Evolutionary conservation across 805 yeast genomes (phyloP), one percentile per base, ranked within the genome.

Genomic region (Priceomyces medius): DNA sequence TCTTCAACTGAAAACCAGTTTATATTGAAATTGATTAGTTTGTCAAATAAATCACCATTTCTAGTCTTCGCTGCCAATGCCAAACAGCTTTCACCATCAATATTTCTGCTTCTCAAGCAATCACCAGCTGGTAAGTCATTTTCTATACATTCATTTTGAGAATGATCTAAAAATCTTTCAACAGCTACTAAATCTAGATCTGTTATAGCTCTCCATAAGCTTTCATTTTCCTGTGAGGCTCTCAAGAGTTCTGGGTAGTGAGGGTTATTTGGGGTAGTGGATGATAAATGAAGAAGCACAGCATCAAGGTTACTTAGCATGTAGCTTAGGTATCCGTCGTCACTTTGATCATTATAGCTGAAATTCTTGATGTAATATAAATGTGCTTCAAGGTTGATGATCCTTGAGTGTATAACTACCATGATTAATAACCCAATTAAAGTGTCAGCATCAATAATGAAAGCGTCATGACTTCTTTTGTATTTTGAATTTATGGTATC

Each of bases 301-400:
- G 89, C 96, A 51, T 89, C 96, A 33, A 89, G 68, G 4, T 96
- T 88, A 34, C 96, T 83, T 10, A 88, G 49, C 1, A 89, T 82
- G 57, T 91, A 91, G 8, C 87, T 95, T 21, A 77, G 59, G 18
- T 77, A 68, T 0, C 96, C 96, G 29, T 70, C 71, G n/a, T 54
- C 50, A 2, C 55, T 28, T 35, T 35, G 36, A 29, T 59, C 60
- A 0, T 54, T 48, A 2, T 64, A 65, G 17, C 83, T 73, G 53
- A 84, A 88, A 29, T 73, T 66, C 46, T 80, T 79, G 37, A 89
- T 73, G 56, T 87, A 88, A 35, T 65, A 71, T 8, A 90, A 55
- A 48, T 85, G 89, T 2, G 78, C 74, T 48, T 79, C 83, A 19
- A 88, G 55, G 50, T 81, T 63, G 3, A 68, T 67, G 2, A 85